These are phyloP conservation scores for Kurtzmaniella quercitrusa DNA, from an alignment of 1,139 yeast species.

Conservation along the genomic window DNA sequence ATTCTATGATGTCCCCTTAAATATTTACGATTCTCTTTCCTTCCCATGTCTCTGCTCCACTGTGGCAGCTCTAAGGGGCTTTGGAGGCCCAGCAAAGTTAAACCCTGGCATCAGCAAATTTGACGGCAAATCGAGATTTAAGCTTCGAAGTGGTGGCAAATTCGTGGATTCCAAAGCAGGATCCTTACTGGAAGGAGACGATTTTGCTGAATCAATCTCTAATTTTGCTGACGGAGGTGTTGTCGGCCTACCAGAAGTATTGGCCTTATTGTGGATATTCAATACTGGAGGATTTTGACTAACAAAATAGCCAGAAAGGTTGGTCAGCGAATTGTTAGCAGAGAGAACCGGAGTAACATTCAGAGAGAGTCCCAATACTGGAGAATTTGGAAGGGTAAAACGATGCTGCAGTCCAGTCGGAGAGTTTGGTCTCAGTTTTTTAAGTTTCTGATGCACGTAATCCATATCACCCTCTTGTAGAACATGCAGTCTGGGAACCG, in stretches of 20 bases:
- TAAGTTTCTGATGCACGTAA: conserved; percentile 48
- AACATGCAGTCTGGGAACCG: conserved; percentile 22
- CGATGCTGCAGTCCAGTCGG: conserved; percentile 18
- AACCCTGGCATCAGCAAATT: conserved; percentile 26
- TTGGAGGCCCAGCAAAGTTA: conserved; percentile 6
- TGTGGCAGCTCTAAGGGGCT: conserved; percentile 15
- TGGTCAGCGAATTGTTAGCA: conserved; percentile 44
- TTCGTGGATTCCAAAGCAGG: conserved; percentile 7
- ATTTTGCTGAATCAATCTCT: conserved; percentile 3
- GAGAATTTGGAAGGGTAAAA: conserved; percentile 62
- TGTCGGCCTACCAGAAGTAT: not conserved
- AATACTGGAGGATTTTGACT: conserved; percentile 4
- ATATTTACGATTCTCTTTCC: conserved; percentile 1
- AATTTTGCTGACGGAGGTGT: conserved; percentile 4
- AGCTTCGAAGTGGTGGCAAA: conserved; percentile 48
- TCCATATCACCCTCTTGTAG: conserved; percentile 43
- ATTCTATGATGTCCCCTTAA: conserved; percentile 1
- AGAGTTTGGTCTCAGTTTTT: conserved; percentile 65
- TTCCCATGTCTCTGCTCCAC: conserved; percentile 16
- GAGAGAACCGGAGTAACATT: conserved; percentile 42
- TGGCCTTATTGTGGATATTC: conserved; percentile 2
- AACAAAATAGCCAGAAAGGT: conserved; percentile 28
- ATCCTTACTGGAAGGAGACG: conserved; percentile 2
- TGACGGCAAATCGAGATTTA: conserved; percentile 46
- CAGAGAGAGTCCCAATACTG: conserved; percentile 44